phyloP scores from a whole-genome alignment of 345 rosid genomes.

The Cardiospermum halicacabum region DNA sequence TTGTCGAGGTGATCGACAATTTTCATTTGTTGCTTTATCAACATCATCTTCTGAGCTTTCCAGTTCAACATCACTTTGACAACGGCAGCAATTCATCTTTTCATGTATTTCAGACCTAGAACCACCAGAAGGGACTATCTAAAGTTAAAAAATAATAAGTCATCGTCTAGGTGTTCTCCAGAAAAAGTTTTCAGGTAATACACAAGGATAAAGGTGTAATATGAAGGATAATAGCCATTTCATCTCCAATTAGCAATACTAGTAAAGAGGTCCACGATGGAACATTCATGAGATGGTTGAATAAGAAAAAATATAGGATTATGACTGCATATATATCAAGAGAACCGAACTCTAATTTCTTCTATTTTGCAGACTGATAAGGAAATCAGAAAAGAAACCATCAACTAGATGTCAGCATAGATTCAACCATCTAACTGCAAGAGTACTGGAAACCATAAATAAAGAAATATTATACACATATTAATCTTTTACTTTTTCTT shows the following conservation, averaged over 20 bases:
- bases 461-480: background rate
- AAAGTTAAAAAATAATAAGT: background rate
- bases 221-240: background rate
- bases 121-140: background rate
- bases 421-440: background rate
- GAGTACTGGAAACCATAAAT: too few relatives aligned
- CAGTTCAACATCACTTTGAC: slow-evolving; percentile 32
- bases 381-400: background rate
- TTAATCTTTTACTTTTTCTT: background rate
- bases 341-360: background rate
- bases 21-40: slow-evolving; percentile 22
- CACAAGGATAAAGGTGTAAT: background rate
- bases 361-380: background rate
- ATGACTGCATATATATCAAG: too few relatives aligned
- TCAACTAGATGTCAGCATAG: background rate
- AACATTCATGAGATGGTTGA: background rate
- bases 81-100: slow-evolving; percentile 74
- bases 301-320: background rate
- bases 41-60: slow-evolving; percentile 30
- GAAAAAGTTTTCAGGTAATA: background rate
- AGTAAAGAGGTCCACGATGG: background rate
- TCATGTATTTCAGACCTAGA: slow-evolving; percentile 90
- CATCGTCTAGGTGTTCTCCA: background rate
- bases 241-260: background rate
- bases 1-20: slow-evolving; percentile 29